A percentile compares a stretch with the other conserved stretches of the same genome.
phyloP scores from a whole-genome alignment of 2,329 filamentous ascomycete species.

The Cladobotryum protrusum region DNA sequence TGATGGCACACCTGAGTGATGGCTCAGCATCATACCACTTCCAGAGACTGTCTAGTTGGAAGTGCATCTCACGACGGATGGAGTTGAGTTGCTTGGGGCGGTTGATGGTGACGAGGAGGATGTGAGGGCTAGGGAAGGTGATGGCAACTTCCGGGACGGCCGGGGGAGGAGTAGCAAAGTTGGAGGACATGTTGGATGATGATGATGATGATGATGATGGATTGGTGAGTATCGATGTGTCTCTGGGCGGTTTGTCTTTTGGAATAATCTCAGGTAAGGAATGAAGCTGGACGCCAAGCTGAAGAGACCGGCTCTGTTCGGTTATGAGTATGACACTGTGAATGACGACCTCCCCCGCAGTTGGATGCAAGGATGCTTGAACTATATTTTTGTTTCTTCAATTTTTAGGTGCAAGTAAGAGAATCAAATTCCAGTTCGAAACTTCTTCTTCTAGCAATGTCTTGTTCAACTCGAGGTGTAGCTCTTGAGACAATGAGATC shows the following conservation, averaged over 20 bases:
- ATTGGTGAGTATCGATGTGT: too few relatives aligned
- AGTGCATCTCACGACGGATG: constrained; percentile 43
- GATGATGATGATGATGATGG: neutral
- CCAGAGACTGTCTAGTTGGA: constrained; percentile 44
- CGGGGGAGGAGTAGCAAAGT: constrained; percentile 33
- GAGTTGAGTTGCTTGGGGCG: constrained; percentile 54
- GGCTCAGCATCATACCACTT: constrained; percentile 58
- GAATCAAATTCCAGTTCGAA: neutral
- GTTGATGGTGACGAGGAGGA: constrained; percentile 56
- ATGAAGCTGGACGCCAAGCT: neutral
- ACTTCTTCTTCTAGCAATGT: neutral
- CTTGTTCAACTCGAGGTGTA: neutral
- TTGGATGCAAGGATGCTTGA: too few relatives aligned
- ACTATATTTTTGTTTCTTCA: too few relatives aligned
- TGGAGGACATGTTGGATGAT: constrained; percentile 14
- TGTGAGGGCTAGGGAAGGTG: constrained; percentile 46
- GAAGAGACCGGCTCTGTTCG: neutral
- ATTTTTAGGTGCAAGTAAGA: neutral
- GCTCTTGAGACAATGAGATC: neutral
- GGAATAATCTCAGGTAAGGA: neutral
- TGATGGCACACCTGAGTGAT: constrained; percentile 51
- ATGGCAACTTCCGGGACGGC: constrained; percentile 35
- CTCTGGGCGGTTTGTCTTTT: too few relatives aligned
- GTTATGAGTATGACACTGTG: neutral
- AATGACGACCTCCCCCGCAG: neutral